phyloP scores from a whole-genome alignment of 139 green algal species.

The Coccomyxa sp. region DNA sequence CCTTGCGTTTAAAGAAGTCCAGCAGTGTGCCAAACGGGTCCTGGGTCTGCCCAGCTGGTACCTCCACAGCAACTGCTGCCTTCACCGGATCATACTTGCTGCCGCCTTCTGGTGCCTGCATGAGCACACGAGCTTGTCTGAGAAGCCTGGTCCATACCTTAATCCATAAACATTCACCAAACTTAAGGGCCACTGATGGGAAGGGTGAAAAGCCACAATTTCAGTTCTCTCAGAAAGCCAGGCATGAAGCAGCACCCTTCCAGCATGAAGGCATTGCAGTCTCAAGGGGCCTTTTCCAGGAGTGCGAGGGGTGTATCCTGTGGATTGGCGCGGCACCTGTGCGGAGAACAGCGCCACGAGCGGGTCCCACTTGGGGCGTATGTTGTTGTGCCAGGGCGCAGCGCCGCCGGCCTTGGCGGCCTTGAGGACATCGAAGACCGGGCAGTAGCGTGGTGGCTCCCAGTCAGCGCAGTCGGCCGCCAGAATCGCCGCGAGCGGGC shows the following conservation, averaged over 20 bases:
- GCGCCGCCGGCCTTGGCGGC: too few relatives aligned
- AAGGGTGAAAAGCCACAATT: not conserved
- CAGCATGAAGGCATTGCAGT: not conserved
- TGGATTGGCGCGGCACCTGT: not conserved
- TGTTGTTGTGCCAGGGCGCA: not conserved
- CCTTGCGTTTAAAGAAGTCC: not conserved
- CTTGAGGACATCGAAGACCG: not conserved
- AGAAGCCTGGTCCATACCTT: not conserved
- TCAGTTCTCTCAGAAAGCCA: not conserved
- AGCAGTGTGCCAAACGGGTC: not conserved
- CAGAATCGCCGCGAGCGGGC: not conserved
- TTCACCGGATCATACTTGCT: not conserved
- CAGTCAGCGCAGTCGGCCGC: not conserved
- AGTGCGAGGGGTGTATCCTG: not conserved
- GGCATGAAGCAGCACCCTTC: not conserved
- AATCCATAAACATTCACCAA: not conserved
- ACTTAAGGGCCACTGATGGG: not conserved
- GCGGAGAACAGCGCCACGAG: not conserved
- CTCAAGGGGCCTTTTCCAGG: not conserved
- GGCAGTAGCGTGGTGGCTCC: not conserved
- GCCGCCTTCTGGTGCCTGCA: not conserved
- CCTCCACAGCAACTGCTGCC: not conserved
- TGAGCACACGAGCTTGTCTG: not conserved
- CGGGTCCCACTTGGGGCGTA: not conserved
- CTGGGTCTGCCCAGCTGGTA: not conserved